Evolutionary conservation across 257 asterid species (phyloP).

Genomic region (Knoxia roxburghii): DNA sequence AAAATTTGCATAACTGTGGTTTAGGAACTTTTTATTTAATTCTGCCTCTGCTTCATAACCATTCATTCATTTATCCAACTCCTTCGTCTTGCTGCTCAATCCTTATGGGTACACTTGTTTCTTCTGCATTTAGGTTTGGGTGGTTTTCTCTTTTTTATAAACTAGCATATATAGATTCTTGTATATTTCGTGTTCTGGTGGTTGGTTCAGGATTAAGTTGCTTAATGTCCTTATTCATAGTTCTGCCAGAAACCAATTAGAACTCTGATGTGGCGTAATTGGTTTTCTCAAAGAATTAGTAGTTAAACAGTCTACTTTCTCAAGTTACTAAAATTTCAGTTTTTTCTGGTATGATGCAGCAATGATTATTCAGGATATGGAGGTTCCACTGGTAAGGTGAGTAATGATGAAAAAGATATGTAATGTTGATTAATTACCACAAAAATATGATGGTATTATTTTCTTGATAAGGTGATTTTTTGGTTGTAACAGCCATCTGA

Average conservation of each 20-base stretch:
- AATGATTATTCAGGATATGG: slow-evolving; percentile 98
- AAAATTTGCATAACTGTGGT: not conserved
- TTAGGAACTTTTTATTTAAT: not conserved
- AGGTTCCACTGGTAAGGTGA: slow-evolving; percentile 97
- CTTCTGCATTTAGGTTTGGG: not conserved
- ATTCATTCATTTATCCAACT: not conserved
- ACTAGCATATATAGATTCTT: not conserved
- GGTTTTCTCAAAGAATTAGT: not conserved
- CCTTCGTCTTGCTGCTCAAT: not conserved
- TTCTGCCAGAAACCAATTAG: not conserved
- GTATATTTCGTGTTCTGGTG: not conserved
- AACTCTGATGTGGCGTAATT: not conserved
- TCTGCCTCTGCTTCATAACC: not conserved
- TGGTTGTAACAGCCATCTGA: slow-evolving; percentile 77
- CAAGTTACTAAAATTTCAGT: not conserved
- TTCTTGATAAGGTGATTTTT: slow-evolving; percentile 13
- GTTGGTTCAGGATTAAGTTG: not conserved
- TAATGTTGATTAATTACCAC: not conserved
- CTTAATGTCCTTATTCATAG: not conserved
- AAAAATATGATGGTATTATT: not conserved
- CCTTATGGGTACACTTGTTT: not conserved
- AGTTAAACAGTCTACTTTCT: not conserved
- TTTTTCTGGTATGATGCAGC: slow-evolving; percentile 45
- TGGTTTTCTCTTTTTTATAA: not conserved
- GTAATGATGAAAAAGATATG: slow-evolving; percentile 21